phyloP scores from a whole-genome alignment of 2,329 filamentous ascomycete species.

The Shiraia sp. region DNA sequence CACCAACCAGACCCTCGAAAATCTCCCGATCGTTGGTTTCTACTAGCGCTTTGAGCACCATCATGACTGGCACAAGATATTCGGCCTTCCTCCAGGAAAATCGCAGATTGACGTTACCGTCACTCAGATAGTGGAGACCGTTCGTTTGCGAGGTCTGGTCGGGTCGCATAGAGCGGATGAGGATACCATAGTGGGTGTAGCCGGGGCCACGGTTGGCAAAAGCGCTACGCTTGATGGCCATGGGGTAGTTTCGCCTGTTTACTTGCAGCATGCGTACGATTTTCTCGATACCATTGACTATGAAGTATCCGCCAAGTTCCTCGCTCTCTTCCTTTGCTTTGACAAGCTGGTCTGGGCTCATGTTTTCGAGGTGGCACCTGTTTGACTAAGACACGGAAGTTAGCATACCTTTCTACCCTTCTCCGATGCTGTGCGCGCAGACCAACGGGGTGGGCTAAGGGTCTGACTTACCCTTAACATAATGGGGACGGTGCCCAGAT shows the following conservation, averaged over 20 bases:
- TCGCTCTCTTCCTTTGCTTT: constrained; percentile 92
- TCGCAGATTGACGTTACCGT: constrained; percentile 94
- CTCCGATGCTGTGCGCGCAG: constrained; percentile 15
- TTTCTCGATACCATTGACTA: constrained; percentile 98
- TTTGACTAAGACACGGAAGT: constrained; percentile 66
- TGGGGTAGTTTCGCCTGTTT: constrained; percentile 88
- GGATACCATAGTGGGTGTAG: constrained; percentile 89
- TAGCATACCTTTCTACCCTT: no score
- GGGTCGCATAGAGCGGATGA: constrained; percentile 89
- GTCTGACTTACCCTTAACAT: constrained; percentile 90
- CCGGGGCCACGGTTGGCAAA: constrained; percentile 84
- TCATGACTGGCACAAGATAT: constrained; percentile 92
- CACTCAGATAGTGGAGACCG: constrained; percentile 90
- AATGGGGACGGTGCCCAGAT: constrained; percentile 86
- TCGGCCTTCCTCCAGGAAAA: constrained; percentile 99
- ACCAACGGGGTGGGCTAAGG: constrained; percentile 11
- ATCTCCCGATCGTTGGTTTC: constrained; percentile 98
- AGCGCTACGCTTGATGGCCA: constrained; percentile 89
- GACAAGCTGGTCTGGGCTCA: constrained; percentile 81
- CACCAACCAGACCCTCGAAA: constrained; percentile 88
- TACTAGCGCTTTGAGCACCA: constrained; percentile 92
- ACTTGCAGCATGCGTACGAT: constrained; percentile 90
- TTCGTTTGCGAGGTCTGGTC: constrained; percentile 98
- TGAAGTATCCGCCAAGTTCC: constrained; percentile 94
- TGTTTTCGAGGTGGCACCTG: constrained; percentile 84